Evolutionary conservation across 2,329 filamentous ascomycete genomes (phyloP), one percentile per base, ranked within the genome.

Genomic region (Neonectria magnoliae): DNA sequence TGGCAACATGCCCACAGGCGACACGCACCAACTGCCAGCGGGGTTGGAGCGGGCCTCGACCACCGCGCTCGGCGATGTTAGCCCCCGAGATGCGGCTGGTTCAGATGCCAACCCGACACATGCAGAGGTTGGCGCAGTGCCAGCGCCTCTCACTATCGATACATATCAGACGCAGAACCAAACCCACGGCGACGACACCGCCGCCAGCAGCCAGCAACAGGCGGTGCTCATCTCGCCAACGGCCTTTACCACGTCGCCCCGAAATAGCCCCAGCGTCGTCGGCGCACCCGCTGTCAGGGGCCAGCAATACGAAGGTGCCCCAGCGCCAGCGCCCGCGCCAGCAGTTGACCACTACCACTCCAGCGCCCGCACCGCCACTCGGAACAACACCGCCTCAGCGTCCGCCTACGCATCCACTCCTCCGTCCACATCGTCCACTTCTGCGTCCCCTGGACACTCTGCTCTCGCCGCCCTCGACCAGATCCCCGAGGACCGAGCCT

Each of bases 221-320:
- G 45, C 64, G 50, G 65, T 65, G 45, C 60, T 68, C 60, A 71
- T 68, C 51, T 73, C 64, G 60, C 62, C 69, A 62, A 61, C 62
- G 36, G 33, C 66, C 62, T 52, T 64, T 38, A 60, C 33, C 58
- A 33, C 57, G 45, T 57, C 63, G 13, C 50, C 71, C 71, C 71
- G 69, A 73, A 73, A 73, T 73, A 73, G 71, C 70, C 68, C 66
- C 61, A 69, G 61, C 64, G 51, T 44, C 58, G 52, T 63, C 66
- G 68, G 67, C 50, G 50, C 71, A 61, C 57, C 62, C 53, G 57
- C 44, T 27, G 20, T 69, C 68, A 72, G 70, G 71, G 71, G 71
- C 63, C 59, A 18, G 61, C 62, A 68, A 73, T 73, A 73, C 71
- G 71, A 73, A 71, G 47, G 51, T 64, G 38, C 50, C 68, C 62